Conservation (phyloP, 108 stramenopile genomes). For the Aureococcus anophagefferens region DNA sequence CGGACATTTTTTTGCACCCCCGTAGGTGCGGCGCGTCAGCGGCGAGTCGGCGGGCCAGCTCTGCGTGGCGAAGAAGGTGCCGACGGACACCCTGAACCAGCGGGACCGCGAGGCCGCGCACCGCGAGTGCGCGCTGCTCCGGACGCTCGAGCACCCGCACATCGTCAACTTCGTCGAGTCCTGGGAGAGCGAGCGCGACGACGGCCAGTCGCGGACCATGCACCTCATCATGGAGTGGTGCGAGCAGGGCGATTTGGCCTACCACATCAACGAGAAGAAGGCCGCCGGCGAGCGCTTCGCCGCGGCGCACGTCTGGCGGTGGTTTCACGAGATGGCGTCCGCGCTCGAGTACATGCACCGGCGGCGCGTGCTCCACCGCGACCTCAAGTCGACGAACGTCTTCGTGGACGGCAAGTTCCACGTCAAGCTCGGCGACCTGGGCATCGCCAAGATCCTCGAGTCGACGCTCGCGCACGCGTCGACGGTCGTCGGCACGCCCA, state of each 20-base stretch:
- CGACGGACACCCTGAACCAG: neutral
- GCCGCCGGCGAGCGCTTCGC: neutral
- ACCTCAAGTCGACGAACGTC: constrained; percentile 48
- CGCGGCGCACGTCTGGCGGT: constrained; percentile 19
- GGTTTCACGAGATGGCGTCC: constrained; percentile 36
- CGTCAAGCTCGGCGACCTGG: constrained; percentile 34
- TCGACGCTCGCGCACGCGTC: constrained; percentile 27
- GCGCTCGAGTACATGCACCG: constrained; percentile 38
- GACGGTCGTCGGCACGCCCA: constrained; percentile 41
- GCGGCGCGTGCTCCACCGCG: constrained; percentile 36
- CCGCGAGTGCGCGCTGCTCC: neutral
- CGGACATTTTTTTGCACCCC: too few species aligned
- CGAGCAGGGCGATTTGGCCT: constrained; percentile 21
- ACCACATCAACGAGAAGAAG: constrained; percentile 12
- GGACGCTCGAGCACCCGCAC: neutral
- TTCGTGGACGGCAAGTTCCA: constrained; percentile 35
- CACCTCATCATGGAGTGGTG: constrained; percentile 26
- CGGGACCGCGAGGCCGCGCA: neutral
- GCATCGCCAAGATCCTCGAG: constrained; percentile 30
- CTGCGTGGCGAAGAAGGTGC: too few species aligned
- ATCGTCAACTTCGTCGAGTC: neutral
- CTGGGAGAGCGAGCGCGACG: neutral
- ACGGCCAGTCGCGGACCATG: neutral
- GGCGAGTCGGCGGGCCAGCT: too few species aligned
- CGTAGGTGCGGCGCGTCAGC: too few species aligned